These are phyloP conservation scores for Ophiostoma piceae DNA, from an alignment of 2,329 filamentous ascomycete species.

Conservation along the genomic window DNA sequence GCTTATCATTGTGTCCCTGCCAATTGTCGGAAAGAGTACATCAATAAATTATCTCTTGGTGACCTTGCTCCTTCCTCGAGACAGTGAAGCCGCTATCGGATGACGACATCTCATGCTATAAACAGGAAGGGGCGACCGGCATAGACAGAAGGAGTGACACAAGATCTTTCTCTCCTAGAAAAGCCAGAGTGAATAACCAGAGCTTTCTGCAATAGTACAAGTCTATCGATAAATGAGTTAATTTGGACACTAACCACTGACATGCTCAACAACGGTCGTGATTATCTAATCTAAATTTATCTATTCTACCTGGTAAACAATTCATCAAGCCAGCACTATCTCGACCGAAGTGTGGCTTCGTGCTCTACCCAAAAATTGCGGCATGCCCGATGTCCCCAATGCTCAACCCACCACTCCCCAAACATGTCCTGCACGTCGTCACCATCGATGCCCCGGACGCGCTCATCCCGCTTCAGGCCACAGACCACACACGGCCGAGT, in stretches of 20 bases:
- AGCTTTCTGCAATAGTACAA: neutral
- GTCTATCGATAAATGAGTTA: neutral
- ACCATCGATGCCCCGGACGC: constrained; percentile 65
- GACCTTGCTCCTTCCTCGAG: neutral
- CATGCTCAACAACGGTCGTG: neutral
- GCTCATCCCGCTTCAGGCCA: constrained; percentile 81
- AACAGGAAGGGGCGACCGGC: neutral
- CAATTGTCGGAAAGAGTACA: neutral
- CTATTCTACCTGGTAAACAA: neutral
- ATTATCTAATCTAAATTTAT: neutral
- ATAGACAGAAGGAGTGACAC: neutral
- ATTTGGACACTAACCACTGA: neutral
- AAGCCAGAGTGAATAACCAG: neutral
- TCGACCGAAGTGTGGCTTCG: constrained; percentile 56
- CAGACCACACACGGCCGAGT: constrained; percentile 76
- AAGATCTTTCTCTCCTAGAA: neutral
- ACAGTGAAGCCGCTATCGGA: neutral
- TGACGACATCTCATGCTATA: neutral
- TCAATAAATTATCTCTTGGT: neutral
- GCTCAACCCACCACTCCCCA: constrained; percentile 93
- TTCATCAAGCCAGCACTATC: constrained; percentile 17
- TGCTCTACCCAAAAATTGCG: constrained; percentile 80
- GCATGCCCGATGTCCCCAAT: constrained; percentile 77
- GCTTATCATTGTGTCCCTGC: neutral
- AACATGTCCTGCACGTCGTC: constrained; percentile 80